Evolutionary conservation across 257 asterid genomes (phyloP).

Genomic region (Gentiana dahurica): DNA sequence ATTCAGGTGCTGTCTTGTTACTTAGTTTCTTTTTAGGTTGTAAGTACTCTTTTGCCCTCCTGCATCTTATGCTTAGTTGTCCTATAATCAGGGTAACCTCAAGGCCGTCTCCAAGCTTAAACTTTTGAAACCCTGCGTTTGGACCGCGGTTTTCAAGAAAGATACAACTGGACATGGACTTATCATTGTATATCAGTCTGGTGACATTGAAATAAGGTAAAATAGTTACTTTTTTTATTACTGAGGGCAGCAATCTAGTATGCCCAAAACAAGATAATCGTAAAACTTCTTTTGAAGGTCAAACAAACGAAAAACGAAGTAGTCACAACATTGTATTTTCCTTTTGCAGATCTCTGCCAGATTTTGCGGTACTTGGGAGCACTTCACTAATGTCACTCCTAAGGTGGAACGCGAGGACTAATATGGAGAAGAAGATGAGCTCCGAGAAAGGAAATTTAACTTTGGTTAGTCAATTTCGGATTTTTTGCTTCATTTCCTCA

Average conservation of each 20-base stretch:
- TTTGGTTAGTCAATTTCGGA: slow-evolving; percentile 43
- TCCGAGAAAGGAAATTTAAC: slow-evolving; percentile 60
- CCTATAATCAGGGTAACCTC: slow-evolving; percentile 41
- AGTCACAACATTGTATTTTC: not conserved
- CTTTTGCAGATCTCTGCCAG: slow-evolving; percentile 66
- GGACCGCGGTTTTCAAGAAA: slow-evolving; percentile 63
- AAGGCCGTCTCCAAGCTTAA: slow-evolving; percentile 32
- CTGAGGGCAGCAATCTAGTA: slow-evolving; percentile 1
- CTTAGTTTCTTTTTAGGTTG: slow-evolving; percentile 1
- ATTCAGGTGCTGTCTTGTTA: slow-evolving; percentile 43
- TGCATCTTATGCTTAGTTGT: slow-evolving; percentile 18
- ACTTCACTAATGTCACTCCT: slow-evolving; percentile 60
- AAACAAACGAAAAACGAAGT: not conserved
- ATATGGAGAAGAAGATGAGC: slow-evolving; percentile 75
- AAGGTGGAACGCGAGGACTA: slow-evolving; percentile 75
- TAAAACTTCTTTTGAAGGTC: no score
- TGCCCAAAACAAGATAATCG: no score
- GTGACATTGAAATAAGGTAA: slow-evolving; percentile 81
- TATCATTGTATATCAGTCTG: slow-evolving; percentile 63
- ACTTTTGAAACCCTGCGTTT: slow-evolving; percentile 67
- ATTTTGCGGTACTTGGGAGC: slow-evolving; percentile 46
- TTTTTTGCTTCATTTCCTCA: not conserved
- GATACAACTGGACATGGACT: slow-evolving; percentile 42
- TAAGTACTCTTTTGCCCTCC: slow-evolving; percentile 4
- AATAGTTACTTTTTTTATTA: slow-evolving; percentile 1